phyloP scores from a whole-genome alignment of 2,329 filamentous ascomycete genomes.

The Sclerotinia glacialis region DNA sequence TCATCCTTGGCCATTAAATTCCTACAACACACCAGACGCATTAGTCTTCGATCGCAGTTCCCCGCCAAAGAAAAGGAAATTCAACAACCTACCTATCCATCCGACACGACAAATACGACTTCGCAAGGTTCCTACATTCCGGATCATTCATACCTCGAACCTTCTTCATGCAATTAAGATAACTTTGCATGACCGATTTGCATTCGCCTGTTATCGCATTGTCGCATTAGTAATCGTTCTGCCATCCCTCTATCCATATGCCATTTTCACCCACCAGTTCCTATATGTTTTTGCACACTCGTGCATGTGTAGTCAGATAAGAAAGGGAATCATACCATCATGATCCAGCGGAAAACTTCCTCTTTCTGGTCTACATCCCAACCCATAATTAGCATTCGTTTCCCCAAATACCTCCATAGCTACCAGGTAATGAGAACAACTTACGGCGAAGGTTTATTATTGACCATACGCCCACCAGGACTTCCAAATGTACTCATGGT shows the following conservation, averaged over 20 bases:
- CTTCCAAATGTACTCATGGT: slow-evolving; percentile 65
- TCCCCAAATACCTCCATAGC: slow-evolving; percentile 7
- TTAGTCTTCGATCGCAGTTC: not conserved
- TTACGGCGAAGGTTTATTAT: slow-evolving; percentile 68
- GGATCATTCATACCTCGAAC: slow-evolving; percentile 81
- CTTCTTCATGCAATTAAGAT: slow-evolving; percentile 83
- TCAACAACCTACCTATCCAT: slow-evolving; percentile 76
- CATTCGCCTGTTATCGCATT: slow-evolving; percentile 68
- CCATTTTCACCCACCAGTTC: not conserved
- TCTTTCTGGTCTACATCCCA: slow-evolving; percentile 68
- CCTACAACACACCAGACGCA: slow-evolving; percentile 45
- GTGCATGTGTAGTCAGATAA: not conserved
- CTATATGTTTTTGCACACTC: not conserved
- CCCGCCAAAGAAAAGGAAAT: not conserved
- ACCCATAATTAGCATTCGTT: not conserved
- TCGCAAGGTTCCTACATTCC: slow-evolving; percentile 80
- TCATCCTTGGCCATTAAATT: slow-evolving; percentile 96
- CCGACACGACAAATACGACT: slow-evolving; percentile 82
- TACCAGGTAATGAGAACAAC: slow-evolving; percentile 32
- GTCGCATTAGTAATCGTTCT: slow-evolving; percentile 21
- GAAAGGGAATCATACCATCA: slow-evolving; percentile 57
- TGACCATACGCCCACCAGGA: slow-evolving; percentile 63
- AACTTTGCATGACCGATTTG: slow-evolving; percentile 80
- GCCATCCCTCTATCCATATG: not conserved
- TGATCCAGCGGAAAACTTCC: slow-evolving; percentile 97